Evolutionary conservation across 495 filamentous ascomycete species (phyloP).

Genomic region (Penicillium ochrochloron): DNA sequence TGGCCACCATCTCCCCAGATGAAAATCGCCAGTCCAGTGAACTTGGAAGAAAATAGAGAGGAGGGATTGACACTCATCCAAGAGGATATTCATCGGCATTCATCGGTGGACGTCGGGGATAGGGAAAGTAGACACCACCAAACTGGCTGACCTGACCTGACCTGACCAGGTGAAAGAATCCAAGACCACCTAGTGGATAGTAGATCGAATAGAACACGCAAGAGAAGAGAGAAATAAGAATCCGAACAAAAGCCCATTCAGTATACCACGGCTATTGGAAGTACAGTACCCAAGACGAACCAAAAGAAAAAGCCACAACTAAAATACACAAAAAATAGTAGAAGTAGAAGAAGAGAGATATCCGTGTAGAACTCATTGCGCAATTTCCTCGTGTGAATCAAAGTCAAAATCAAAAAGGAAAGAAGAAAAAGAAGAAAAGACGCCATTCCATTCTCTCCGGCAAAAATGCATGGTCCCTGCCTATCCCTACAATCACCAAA

Average conservation of each 20-base stretch:
- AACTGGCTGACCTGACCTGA: neutral
- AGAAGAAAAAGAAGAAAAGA: constrained; percentile 8
- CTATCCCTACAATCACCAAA: neutral
- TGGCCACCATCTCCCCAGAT: neutral
- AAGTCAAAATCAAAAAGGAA: no score
- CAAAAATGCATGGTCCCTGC: constrained; percentile 22
- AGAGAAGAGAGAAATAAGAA: constrained; percentile 16
- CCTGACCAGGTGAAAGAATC: neutral
- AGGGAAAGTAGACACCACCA: neutral
- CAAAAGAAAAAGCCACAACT: constrained; percentile 10
- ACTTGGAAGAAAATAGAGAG: no score
- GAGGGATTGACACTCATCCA: neutral
- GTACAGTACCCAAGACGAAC: neutral
- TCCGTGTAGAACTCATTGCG: constrained; percentile 20
- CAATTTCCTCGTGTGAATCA: constrained; percentile 30
- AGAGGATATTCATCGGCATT: neutral
- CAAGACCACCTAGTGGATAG: neutral
- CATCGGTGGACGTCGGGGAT: neutral
- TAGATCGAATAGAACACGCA: neutral
- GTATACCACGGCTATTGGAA: neutral
- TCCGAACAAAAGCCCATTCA: constrained; percentile 18
- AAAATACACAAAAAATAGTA: constrained; percentile 18
- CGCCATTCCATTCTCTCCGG: constrained; percentile 21
- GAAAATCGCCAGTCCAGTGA: no score
- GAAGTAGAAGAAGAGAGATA: neutral